Evolutionary conservation across 2,329 filamentous ascomycete species (phyloP).

Genomic region (Dactylellina cionopaga): DNA sequence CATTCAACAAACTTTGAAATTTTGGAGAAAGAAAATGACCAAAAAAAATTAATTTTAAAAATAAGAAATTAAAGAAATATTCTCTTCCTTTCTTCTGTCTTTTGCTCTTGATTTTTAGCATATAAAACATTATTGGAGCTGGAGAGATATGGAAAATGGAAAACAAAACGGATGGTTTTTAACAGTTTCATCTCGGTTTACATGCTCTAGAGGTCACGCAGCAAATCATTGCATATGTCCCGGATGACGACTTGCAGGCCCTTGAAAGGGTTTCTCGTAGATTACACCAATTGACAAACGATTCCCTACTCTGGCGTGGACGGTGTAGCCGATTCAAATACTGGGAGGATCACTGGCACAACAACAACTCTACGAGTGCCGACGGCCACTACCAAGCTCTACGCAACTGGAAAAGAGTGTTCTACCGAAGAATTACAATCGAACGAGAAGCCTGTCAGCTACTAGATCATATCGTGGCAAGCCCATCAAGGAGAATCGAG

Average conservation of each 20-base stretch:
- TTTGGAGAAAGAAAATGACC: too few relatives aligned
- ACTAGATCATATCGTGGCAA: conserved; percentile 75
- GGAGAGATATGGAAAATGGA: too few relatives aligned
- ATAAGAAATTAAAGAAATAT: too few relatives aligned
- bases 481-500: conserved; percentile 74
- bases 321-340: conserved; percentile 78
- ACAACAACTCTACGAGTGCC: conserved; percentile 54
- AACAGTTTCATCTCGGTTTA: conserved; percentile 24
- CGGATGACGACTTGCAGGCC: conserved; percentile 65
- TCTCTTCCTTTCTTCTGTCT: too few relatives aligned
- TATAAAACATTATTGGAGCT: not conserved
- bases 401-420: conserved; percentile 77
- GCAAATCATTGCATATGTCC: conserved; percentile 74
- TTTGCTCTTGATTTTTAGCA: too few relatives aligned
- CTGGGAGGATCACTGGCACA: conserved; percentile 69
- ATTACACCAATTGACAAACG: conserved; percentile 73
- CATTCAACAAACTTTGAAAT: not conserved
- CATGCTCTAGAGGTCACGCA: conserved; percentile 86
- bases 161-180: too few relatives aligned
- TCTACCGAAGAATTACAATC: conserved; percentile 67
- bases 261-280: conserved; percentile 71
- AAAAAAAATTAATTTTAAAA: too few relatives aligned
- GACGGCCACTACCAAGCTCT: conserved; percentile 71
- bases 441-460: conserved; percentile 67
- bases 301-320: conserved; percentile 80